Conservation (phyloP, 73 alveolate species). For the Paramecium biaurelia region DNA sequence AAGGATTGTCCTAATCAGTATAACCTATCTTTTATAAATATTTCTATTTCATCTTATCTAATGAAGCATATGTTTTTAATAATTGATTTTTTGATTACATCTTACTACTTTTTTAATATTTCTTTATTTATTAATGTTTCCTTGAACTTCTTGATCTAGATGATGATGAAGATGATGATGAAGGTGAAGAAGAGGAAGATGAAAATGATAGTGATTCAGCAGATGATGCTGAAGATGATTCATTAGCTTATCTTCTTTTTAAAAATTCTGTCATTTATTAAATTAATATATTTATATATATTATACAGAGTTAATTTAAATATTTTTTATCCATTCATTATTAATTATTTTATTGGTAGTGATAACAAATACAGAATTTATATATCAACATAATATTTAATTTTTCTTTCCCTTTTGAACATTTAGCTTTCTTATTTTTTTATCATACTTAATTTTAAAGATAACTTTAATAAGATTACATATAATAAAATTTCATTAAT, state of each 20-base stretch:
- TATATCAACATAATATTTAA: background rate
- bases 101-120: background rate
- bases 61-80: constrained; percentile 13
- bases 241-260: background rate
- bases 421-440: background rate
- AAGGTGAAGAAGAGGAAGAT: constrained; percentile 22
- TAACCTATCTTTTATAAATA: constrained; percentile 48
- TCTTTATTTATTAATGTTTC: background rate
- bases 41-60: constrained; percentile 39
- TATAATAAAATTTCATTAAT: too few species aligned
- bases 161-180: constrained; percentile 48
- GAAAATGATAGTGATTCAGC: constrained; percentile 25
- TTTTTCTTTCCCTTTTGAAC: background rate
- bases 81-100: constrained; percentile 21
- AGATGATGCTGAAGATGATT: constrained; percentile 39
- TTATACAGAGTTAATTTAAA: background rate
- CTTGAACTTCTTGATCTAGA: constrained; percentile 45
- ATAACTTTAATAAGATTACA: too few species aligned
- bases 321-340: background rate
- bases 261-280: background rate
- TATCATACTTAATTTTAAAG: too few species aligned
- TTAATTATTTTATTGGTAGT: too few species aligned
- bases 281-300: background rate
- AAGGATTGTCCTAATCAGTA: constrained; percentile 64
- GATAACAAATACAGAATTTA: background rate